Base-by-base conservation (phyloP, 139 green algal genomes). In the Monoraphidium neglectum region DNA sequence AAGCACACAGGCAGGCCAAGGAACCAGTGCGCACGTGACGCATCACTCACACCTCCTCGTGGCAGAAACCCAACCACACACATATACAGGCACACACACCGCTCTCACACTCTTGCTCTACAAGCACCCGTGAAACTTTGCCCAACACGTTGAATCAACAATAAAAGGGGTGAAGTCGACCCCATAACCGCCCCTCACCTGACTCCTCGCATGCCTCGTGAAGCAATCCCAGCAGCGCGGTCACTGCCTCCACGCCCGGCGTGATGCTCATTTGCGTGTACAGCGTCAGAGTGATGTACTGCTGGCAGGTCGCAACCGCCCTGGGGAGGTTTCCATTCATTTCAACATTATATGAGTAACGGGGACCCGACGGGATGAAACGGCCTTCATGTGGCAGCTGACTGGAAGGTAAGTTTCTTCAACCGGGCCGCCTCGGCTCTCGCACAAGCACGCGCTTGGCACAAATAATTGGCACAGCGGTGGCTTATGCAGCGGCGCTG, bases 231-330 rank as follows among this genome's bases (percentile, higher is more conserved):
- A 94, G 84, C 35, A 90, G 63, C 60, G 76, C 61, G 0, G 80
- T 86, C 6, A 86, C 81, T 5, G 76, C 81, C 54, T 87, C 54
- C 51, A 82, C 60, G 4, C 73, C 77, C 46, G 46, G 47, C 28
- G 83, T 90, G 56, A 87, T 83, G 13, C 72, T 65, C 49, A 85
- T 80, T 38, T 78, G 70, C 47, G 87, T 69, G 74, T 91, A 93
- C 8, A 93, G 76, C 3, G 80, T 87, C 49, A 92, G 46, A 18
- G 85, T 90, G 77, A 93, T 88, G 81, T 85, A 93, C 65, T 89
- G 78, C 77, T 93, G 89, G 51, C 90, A 62, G 23, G 82, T 28
- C 4, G 49, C 65, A 36, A 84, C 68, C n/a, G 84, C 72, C 78
- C 72, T 78, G 46, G 43, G 40, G 16, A 8, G n/a, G n/a, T n/a